A percentile compares a stretch with the other conserved stretches of the same genome.
These are phyloP conservation scores for Leccinum aurantiacum DNA, from an alignment of 768 basidiomycete genomes.

Conservation along the genomic window DNA sequence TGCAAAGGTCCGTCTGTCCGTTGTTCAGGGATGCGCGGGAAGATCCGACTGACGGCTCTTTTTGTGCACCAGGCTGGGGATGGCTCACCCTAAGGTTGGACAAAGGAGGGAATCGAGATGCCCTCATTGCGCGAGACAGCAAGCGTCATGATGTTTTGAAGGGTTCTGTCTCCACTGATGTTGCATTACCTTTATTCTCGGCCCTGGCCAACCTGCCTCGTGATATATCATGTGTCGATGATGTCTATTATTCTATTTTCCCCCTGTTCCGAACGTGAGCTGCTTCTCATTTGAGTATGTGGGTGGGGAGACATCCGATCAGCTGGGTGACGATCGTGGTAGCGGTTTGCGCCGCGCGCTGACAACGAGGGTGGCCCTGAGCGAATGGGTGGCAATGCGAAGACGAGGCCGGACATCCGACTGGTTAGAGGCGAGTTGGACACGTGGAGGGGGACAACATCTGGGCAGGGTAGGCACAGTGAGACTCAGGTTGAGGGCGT, in stretches of 20 bases:
- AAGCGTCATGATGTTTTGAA: constrained; percentile 8
- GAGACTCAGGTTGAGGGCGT: constrained; percentile 24
- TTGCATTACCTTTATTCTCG: neutral
- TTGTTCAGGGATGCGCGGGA: constrained; percentile 1
- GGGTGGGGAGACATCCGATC: constrained; percentile 14
- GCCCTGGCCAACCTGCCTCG: constrained; percentile 1
- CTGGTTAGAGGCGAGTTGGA: constrained; percentile 1
- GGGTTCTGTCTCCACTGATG: neutral
- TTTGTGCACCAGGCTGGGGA: constrained; percentile 20
- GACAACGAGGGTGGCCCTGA: constrained; percentile 24
- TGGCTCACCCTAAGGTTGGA: constrained; percentile 20
- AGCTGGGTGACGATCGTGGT: constrained; percentile 7
- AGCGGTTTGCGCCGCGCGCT: constrained; percentile 17
- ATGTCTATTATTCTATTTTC: constrained; percentile 22
- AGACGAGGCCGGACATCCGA: constrained; percentile 8
- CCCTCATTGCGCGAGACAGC: constrained; percentile 20
- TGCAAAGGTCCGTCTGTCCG: constrained; percentile 36
- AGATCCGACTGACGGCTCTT: constrained; percentile 17
- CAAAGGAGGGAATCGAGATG: constrained; percentile 22
- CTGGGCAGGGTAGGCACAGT: neutral
- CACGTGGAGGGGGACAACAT: constrained; percentile 10
- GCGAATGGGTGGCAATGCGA: constrained; percentile 5
- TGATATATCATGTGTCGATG: constrained; percentile 16
- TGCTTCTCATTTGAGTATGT: neutral
- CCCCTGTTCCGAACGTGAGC: constrained; percentile 5